phyloP scores from a whole-genome alignment of 2,329 filamentous ascomycete genomes.

The Cladorrhinum sp. region DNA sequence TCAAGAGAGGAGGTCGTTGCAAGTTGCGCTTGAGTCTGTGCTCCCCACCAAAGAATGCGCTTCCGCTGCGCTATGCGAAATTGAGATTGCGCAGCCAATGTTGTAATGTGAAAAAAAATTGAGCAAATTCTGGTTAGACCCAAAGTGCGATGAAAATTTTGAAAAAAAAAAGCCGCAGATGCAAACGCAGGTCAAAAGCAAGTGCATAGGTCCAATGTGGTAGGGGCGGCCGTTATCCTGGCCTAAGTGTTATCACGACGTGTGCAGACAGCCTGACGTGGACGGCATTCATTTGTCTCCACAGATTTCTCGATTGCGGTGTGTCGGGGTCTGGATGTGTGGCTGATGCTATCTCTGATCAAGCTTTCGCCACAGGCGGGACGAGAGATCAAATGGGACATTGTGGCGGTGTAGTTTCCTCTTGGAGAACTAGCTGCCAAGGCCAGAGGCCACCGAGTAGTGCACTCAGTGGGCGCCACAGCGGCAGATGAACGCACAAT shows the following conservation, averaged over 20 bases:
- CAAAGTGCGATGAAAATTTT: not conserved
- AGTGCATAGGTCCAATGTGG: not conserved
- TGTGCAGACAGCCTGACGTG: slow-evolving; percentile 20
- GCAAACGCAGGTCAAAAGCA: slow-evolving; percentile 1
- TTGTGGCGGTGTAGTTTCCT: slow-evolving; percentile 18
- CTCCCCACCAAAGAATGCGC: not conserved
- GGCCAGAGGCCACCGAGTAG: slow-evolving; percentile 1
- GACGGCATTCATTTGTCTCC: slow-evolving; percentile 26
- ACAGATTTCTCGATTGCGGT: not conserved
- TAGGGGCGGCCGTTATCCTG: slow-evolving; percentile 7
- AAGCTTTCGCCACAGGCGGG: slow-evolving; percentile 19
- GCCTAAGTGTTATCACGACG: slow-evolving; percentile 11
- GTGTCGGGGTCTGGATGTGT: not conserved
- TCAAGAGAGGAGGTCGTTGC: not conserved
- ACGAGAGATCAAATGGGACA: not conserved
- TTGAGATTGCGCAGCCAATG: not conserved
- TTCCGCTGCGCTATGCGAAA: not conserved
- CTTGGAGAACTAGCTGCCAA: not conserved
- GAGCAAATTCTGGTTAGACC: not conserved
- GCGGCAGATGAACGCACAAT: not conserved
- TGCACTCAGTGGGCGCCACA: slow-evolving; percentile 2
- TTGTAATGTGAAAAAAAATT: not conserved
- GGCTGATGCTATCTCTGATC: not conserved
- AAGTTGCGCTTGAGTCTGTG: not conserved
- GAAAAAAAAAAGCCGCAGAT: not conserved